These are phyloP conservation scores for Heracleum sosnowskyi DNA, from an alignment of 129 eudicot species.

Conservation along the genomic window DNA sequence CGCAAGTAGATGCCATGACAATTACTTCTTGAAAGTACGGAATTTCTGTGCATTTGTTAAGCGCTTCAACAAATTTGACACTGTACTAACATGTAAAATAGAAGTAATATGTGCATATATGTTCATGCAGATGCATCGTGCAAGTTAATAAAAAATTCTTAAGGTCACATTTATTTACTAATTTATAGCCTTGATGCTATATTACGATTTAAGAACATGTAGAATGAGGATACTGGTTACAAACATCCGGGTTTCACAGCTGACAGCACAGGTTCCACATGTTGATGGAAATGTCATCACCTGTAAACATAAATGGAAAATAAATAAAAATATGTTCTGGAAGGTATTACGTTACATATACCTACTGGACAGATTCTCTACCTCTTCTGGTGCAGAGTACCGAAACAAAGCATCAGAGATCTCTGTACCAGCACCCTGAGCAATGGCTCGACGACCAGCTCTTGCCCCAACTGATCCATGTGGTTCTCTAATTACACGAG, in stretches of 20 bases:
- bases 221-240: slow-evolving; percentile 78
- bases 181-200: neutral
- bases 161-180: neutral
- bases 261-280: slow-evolving; percentile 81
- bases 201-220: neutral
- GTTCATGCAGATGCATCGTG: neutral
- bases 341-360: neutral
- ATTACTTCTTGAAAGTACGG: slow-evolving; percentile 97
- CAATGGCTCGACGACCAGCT: slow-evolving; percentile 87
- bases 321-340: neutral
- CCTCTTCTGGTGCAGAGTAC: slow-evolving; percentile 98
- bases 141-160: neutral
- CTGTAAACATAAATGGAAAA: slow-evolving; percentile 22
- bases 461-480: slow-evolving; percentile 96
- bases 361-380: slow-evolving; percentile 15
- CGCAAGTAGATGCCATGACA: slow-evolving; percentile 94
- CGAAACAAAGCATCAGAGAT: slow-evolving; percentile 73
- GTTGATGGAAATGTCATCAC: slow-evolving; percentile 95
- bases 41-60: slow-evolving; percentile 59
- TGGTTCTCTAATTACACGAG: slow-evolving; percentile 40
- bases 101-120: neutral
- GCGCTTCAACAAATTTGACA: slow-evolving; percentile 39
- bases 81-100: neutral
- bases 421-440: slow-evolving; percentile 72
- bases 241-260: slow-evolving; percentile 87